Evolutionary conservation across 2,329 filamentous ascomycete species (phyloP).

Genomic region (Neophaeococcomyces aloes): DNA sequence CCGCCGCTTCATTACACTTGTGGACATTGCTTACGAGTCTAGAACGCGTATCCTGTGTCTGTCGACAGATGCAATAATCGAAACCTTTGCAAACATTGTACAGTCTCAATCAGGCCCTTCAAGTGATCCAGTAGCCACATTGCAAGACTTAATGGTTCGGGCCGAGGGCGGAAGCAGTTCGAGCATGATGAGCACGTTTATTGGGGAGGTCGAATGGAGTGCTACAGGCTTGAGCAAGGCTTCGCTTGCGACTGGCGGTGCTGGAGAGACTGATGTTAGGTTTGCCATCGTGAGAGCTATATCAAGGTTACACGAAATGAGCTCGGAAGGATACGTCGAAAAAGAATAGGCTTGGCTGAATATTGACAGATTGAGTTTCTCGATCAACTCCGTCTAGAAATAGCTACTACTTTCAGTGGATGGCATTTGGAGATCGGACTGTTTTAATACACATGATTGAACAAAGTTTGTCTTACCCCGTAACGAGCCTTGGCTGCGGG

Average conservation of each 20-base stretch:
- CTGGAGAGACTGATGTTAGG: slow-evolving; percentile 3
- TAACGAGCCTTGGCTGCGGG: no score
- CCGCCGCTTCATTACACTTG: not conserved
- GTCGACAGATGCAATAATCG: not conserved
- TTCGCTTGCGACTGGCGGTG: not conserved
- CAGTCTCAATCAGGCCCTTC: not conserved
- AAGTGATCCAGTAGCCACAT: not conserved
- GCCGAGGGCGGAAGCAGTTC: slow-evolving; percentile 3
- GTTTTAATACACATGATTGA: no score
- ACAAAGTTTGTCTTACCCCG: no score
- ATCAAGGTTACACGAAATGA: slow-evolving; percentile 4
- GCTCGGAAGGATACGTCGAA: not conserved
- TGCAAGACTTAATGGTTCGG: not conserved
- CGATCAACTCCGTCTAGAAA: no score
- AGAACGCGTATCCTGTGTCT: slow-evolving; percentile 1
- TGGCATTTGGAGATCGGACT: no score
- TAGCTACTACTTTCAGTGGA: no score
- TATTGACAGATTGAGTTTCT: no score
- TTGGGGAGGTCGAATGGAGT: slow-evolving; percentile 2
- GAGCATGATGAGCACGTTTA: slow-evolving; percentile 7
- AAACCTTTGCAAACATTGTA: slow-evolving; percentile 3
- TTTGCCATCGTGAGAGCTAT: slow-evolving; percentile 2
- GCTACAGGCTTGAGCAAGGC: slow-evolving; percentile 2
- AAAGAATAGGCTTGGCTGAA: no score
- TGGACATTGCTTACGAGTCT: slow-evolving; percentile 2